Base-by-base conservation (phyloP, 768 basidiomycete species). In the Leccinum truebloodii region DNA sequence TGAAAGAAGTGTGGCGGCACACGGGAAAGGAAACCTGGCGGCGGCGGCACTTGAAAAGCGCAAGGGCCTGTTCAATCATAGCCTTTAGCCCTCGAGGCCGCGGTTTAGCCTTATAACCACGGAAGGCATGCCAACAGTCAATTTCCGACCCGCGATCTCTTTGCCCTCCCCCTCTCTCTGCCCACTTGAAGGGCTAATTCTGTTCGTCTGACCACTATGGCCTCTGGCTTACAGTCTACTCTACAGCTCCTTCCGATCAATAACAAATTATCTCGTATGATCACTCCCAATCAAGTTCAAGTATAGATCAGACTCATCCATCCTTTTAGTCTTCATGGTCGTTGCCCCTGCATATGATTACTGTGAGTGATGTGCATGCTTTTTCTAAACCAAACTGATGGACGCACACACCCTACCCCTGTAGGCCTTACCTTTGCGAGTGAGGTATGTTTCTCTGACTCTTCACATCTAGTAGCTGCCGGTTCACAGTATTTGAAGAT, bases 361-460 rank as follows among this genome's bases (percentile, higher is more conserved):
- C n/a, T n/a, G 49, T 50, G 49, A 50, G 49, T 50, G 14, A 8
- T 28, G 16, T 48, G 22, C 13, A 34, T n/a, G 14, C 3, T 12
- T 7, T 10, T 6, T 34, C 18, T 7, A 13, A 28, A 28, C 16
- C 16, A 28, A 30, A 58, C 2, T 49, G 34, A 39, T 3, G 6
- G 13, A 13, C 28, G 3, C 3, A n/a, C 39, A 41, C 18, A n/a
- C 9, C n/a, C 30, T 30, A 30, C 0, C 30, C 30, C 26, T 44
- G 16, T 12, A 63, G 61, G 58, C 34, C 61, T 63, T 28, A 63
- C 41, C 18, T 59, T 63, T 39, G 6, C 61, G 9, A 22, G n/a
- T 9, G 60, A 63, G 54, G 60, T 62, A 52, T 34, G n/a, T 44
- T 4, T 16, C 30, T 24, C 41, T 30, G 8, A 8, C 9, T 18